phyloP scores from a whole-genome alignment of 1,284 basidiomycete species.

The Cronartium quercuum region DNA sequence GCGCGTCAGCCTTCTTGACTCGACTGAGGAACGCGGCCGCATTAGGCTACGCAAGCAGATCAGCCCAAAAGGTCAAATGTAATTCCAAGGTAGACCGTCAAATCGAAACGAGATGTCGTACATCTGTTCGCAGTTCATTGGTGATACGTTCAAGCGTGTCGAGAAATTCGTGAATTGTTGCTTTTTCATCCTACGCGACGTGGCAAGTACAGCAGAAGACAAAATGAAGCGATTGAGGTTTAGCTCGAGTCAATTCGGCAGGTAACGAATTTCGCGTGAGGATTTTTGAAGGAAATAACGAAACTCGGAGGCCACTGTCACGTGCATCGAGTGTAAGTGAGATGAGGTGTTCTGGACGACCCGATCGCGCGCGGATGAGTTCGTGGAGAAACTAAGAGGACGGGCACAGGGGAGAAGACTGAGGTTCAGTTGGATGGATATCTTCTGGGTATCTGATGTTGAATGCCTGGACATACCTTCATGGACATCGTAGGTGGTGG shows the following conservation, averaged over 20 bases:
- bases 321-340: slow-evolving; percentile 16
- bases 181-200: slow-evolving; percentile 56
- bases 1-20: slow-evolving; percentile 74
- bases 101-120: slow-evolving; percentile 50
- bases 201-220: neutral
- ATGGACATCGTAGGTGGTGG: neutral
- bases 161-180: slow-evolving; percentile 78
- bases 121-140: slow-evolving; percentile 71
- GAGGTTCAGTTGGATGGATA: neutral
- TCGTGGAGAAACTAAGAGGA: slow-evolving; percentile 21
- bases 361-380: slow-evolving; percentile 17
- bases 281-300: neutral
- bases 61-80: slow-evolving; percentile 55
- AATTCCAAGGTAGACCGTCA: neutral
- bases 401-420: neutral
- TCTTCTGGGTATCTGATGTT: neutral
- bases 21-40: slow-evolving; percentile 82
- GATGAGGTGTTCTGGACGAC: slow-evolving; percentile 9
- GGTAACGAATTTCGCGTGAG: neutral
- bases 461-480: neutral
- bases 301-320: slow-evolving; percentile 28
- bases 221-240: neutral
- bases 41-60: slow-evolving; percentile 59
- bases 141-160: slow-evolving; percentile 82
- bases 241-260: neutral